phyloP scores from a whole-genome alignment of 75 land plant species.

The Isoetes taiwanensis region DNA sequence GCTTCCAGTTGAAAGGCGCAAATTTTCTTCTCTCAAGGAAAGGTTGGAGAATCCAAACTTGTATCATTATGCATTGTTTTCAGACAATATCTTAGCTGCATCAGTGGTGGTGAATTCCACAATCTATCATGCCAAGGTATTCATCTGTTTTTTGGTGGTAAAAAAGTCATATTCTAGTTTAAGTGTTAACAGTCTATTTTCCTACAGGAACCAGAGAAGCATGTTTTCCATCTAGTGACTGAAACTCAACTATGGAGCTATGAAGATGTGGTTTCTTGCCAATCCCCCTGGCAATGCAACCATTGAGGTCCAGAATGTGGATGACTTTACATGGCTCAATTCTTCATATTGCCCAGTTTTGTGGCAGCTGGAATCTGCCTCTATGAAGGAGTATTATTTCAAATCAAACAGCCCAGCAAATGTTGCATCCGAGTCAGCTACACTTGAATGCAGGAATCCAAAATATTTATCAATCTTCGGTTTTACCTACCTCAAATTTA shows the following conservation, averaged over 20 bases:
- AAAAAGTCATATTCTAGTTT: not conserved
- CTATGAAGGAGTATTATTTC: conserved; percentile 63
- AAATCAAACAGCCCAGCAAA: conserved; percentile 25
- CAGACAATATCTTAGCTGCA: conserved; percentile 57
- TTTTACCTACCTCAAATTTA: conserved; percentile 61
- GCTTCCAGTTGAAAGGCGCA: conserved; percentile 21
- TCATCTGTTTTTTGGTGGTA: not conserved
- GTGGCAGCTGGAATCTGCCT: conserved; percentile 38
- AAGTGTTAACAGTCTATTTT: not conserved
- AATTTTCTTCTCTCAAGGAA: conserved; percentile 21
- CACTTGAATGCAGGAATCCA: conserved; percentile 53
- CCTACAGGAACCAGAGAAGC: conserved; percentile 48
- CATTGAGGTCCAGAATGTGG: conserved; percentile 53
- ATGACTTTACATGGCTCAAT: conserved; percentile 57
- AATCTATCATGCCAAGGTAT: conserved; percentile 46
- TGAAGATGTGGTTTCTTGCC: conserved; percentile 67
- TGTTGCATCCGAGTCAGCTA: conserved; percentile 20
- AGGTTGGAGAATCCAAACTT: conserved; percentile 41
- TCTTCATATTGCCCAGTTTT: conserved; percentile 57
- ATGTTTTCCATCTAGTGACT: conserved; percentile 61
- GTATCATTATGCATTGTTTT: conserved; percentile 64
- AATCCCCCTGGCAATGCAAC: conserved; percentile 57
- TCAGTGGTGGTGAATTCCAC: conserved; percentile 72
- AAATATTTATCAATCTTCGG: conserved; percentile 56
- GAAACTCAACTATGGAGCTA: conserved; percentile 64